These are phyloP conservation scores for Fusarium graminum DNA, from an alignment of 2,329 filamentous ascomycete genomes.

Conservation along the genomic window DNA sequence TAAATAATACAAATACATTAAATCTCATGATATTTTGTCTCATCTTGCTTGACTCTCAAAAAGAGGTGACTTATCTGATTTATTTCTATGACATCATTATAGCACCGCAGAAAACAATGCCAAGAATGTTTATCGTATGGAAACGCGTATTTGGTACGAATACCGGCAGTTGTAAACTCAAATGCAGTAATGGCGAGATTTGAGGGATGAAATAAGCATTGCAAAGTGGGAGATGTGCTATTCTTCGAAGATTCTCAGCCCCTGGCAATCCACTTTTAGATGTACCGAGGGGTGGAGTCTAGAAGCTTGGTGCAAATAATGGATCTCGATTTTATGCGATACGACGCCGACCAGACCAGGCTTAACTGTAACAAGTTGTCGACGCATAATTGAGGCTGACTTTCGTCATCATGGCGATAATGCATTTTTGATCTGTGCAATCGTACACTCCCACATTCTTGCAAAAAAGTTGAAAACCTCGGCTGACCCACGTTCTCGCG, in stretches of 20 bases:
- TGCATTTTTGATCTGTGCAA: background rate
- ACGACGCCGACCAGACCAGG: background rate
- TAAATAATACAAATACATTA: no score
- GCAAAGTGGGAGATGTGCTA: constrained; percentile 9
- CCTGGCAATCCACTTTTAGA: background rate
- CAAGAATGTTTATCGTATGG: background rate
- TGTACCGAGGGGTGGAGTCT: constrained; percentile 14
- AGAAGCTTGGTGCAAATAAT: background rate
- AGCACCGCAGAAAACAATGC: background rate
- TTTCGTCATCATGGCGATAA: background rate
- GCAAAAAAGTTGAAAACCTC: background rate
- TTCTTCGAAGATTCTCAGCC: constrained; percentile 28
- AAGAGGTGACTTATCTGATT: no score
- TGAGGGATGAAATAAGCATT: background rate
- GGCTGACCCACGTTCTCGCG: background rate
- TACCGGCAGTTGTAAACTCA: background rate
- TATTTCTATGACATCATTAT: background rate
- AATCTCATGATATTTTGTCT: no score
- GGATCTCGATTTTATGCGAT: background rate
- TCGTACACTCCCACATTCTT: no score
- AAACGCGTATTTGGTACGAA: background rate
- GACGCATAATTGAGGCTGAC: background rate
- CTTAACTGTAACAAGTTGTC: background rate
- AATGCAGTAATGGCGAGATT: background rate
- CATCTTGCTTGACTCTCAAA: no score